Percentiles rank a stretch among this genome's conserved stretches.
These are phyloP conservation scores for Cladosporium sp. DNA, from an alignment of 2,329 filamentous ascomycete genomes.

Conservation along the genomic window DNA sequence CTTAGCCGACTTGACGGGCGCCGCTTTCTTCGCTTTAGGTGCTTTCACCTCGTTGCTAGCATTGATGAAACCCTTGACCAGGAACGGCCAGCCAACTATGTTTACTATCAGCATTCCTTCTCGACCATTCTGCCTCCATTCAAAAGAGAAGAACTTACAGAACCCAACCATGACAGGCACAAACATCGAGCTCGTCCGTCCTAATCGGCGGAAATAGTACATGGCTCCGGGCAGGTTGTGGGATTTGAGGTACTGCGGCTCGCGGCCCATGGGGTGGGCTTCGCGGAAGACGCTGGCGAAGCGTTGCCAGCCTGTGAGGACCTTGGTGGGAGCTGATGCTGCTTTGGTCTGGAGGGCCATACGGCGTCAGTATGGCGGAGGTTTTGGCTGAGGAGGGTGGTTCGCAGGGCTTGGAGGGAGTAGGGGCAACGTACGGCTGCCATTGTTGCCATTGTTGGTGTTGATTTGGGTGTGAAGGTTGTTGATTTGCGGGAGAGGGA, in stretches of 20 bases:
- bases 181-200: conserved; percentile 6
- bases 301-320: conserved; percentile 2
- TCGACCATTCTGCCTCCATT: not conserved
- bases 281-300: conserved; percentile 12
- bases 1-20: not conserved
- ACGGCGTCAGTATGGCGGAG: conserved; percentile 10
- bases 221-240: conserved; percentile 1
- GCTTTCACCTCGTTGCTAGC: conserved; percentile 4
- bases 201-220: conserved; percentile 4
- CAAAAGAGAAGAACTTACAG: not conserved
- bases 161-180: conserved; percentile 6
- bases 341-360: conserved; percentile 1
- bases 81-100: conserved; percentile 3
- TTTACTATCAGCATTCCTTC: not conserved
- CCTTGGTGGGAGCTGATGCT: conserved; percentile 1
- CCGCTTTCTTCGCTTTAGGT: not conserved
- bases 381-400: not conserved
- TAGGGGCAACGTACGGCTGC: not conserved
- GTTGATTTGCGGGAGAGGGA: not conserved
- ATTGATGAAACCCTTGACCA: conserved; percentile 4
- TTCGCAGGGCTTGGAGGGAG: not conserved
- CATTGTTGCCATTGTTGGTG: not conserved
- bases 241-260: conserved; percentile 4
- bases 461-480: not conserved
- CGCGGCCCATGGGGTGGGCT: conserved; percentile 10